These are phyloP conservation scores for Malassezia nana DNA, from an alignment of 1,284 basidiomycete genomes.

Conservation along the genomic window DNA sequence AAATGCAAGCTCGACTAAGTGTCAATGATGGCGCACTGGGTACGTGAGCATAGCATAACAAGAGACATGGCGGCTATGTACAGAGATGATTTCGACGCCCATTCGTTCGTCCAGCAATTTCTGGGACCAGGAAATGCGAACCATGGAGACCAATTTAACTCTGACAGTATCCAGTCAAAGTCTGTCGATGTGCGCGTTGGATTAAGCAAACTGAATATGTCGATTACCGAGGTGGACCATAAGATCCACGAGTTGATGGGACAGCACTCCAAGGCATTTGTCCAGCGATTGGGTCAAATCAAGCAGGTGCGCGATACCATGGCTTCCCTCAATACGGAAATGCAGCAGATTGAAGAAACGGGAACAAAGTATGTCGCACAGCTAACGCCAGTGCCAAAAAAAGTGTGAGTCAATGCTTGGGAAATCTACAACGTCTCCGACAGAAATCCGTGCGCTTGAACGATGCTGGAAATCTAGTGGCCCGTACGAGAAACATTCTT, in stretches of 20 bases:
- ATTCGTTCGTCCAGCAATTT: constrained; percentile 11
- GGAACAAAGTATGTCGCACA: background rate
- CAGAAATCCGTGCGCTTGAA: background rate
- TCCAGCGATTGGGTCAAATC: background rate
- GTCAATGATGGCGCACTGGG: background rate
- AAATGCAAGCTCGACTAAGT: background rate
- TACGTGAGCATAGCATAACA: background rate
- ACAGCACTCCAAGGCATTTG: background rate
- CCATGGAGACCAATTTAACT: background rate
- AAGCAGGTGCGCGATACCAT: background rate
- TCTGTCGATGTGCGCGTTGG: constrained; percentile 11
- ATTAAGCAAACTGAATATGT: constrained; percentile 11
- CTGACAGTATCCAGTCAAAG: background rate
- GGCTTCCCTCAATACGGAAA: background rate
- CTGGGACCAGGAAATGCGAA: background rate
- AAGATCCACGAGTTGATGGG: constrained; percentile 13
- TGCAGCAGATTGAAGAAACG: background rate
- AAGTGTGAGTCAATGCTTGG: background rate
- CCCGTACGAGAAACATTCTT: background rate
- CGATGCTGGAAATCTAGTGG: background rate
- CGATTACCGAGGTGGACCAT: constrained; percentile 14
- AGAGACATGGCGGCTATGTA: constrained; percentile 5
- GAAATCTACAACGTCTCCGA: background rate
- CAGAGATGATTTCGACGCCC: constrained; percentile 9
- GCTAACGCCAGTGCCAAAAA: constrained; percentile 4